These are phyloP conservation scores for Chrysanthemum lavandulifolium DNA, from an alignment of 129 eudicot species.

Conservation along the genomic window DNA sequence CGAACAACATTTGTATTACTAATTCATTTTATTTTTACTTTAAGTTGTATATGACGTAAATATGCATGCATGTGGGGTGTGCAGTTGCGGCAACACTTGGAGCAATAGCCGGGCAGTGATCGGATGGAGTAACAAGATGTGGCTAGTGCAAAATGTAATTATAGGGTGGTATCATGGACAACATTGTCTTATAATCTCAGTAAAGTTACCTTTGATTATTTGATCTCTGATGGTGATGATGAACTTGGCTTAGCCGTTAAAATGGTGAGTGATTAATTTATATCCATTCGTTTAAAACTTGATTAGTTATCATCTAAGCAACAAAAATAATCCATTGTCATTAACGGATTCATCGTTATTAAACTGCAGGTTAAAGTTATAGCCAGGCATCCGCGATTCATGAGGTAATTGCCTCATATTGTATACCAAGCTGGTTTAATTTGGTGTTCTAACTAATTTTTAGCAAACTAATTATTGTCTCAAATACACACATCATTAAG, in stretches of 20 bases:
- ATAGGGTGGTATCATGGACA: not conserved
- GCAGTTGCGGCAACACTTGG: conserved; percentile 1
- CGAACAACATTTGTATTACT: too few species aligned
- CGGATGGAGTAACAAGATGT: not conserved
- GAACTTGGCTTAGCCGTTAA: not conserved
- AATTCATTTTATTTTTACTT: too few species aligned
- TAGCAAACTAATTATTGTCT: too few species aligned
- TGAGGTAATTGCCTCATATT: too few species aligned
- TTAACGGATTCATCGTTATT: too few species aligned
- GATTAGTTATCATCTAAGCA: not conserved
- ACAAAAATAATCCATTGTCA: not conserved
- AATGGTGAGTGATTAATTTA: not conserved
- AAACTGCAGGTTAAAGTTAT: too few species aligned
- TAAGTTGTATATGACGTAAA: too few species aligned
- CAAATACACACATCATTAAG: too few species aligned
- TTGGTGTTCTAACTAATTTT: too few species aligned
- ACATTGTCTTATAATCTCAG: not conserved
- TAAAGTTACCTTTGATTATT: not conserved
- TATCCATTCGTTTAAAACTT: too few species aligned
- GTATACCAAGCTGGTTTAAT: too few species aligned
- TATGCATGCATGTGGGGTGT: not conserved
- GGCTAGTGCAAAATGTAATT: not conserved
- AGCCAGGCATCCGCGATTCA: too few species aligned
- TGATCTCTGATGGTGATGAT: not conserved
- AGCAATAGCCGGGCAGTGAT: not conserved